Conservation (phyloP, 495 filamentous ascomycete species). For the Neurospora intermedia region DNA sequence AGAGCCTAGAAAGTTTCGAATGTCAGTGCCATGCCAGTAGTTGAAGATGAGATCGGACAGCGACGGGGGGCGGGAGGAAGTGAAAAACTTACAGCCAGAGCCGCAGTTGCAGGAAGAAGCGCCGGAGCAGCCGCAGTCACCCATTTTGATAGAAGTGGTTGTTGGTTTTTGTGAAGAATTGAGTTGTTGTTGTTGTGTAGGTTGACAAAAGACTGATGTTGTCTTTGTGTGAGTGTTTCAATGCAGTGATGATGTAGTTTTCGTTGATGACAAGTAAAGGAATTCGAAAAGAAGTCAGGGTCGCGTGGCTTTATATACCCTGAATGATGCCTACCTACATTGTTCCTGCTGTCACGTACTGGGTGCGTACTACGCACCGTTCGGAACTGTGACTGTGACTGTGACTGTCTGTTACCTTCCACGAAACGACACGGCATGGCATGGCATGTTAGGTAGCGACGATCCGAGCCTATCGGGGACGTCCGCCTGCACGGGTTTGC, state of each 20-base stretch:
- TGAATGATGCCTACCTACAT: neutral
- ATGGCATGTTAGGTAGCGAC: neutral
- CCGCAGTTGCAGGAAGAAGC: slow-evolving; percentile 29
- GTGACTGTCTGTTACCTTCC: neutral
- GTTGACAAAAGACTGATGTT: slow-evolving; percentile 2
- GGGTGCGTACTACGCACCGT: neutral
- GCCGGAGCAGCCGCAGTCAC: slow-evolving; percentile 37
- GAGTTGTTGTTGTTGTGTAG: slow-evolving; percentile 8
- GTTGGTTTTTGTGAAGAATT: slow-evolving; percentile 8
- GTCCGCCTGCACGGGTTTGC: neutral
- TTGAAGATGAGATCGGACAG: too few relatives aligned
- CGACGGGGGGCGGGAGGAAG: too few relatives aligned
- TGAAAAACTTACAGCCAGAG: slow-evolving; percentile 27
- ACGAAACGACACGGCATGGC: neutral
- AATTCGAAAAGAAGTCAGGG: neutral
- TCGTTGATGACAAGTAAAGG: slow-evolving; percentile 3
- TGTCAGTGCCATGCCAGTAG: neutral
- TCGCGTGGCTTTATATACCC: neutral
- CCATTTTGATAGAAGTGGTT: slow-evolving; percentile 29
- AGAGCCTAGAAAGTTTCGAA: slow-evolving; percentile 19
- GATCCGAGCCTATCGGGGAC: neutral
- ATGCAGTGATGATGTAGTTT: slow-evolving; percentile 1
- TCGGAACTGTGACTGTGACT: neutral
- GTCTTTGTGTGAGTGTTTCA: slow-evolving; percentile 1
- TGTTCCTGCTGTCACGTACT: neutral